Evolutionary conservation across 2,329 filamentous ascomycete genomes (phyloP).

Genomic region (Eutypella sp.): DNA sequence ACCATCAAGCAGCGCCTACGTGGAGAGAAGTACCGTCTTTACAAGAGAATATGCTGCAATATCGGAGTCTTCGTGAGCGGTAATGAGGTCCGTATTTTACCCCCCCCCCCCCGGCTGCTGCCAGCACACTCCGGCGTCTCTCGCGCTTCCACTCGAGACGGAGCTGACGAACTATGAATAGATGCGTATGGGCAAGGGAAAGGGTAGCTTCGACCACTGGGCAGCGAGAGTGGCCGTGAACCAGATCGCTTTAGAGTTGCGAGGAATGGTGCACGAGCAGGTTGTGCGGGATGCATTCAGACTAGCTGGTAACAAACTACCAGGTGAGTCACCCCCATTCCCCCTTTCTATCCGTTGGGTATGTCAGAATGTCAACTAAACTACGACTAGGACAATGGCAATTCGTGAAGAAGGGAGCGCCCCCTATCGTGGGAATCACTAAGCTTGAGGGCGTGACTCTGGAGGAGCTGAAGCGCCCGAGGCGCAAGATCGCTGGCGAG

Average conservation of each 20-base stretch:
- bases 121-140: background rate
- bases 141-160: conserved; percentile 4
- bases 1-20: conserved; percentile 84
- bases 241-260: conserved; percentile 87
- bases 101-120: too few relatives aligned
- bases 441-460: conserved; percentile 81
- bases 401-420: conserved; percentile 88
- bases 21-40: conserved; percentile 88
- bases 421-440: conserved; percentile 85
- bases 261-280: conserved; percentile 90
- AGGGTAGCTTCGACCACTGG: conserved; percentile 97
- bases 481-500: conserved; percentile 57
- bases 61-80: conserved; percentile 93
- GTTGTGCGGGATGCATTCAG: conserved; percentile 90
- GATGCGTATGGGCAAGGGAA: conserved; percentile 98
- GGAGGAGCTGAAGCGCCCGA: conserved; percentile 76
- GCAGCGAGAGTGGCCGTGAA: conserved; percentile 84
- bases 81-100: conserved; percentile 72
- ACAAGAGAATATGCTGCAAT: conserved; percentile 86
- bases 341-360: conserved; percentile 2
- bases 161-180: conserved; percentile 27
- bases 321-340: conserved; percentile 57
- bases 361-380: background rate
- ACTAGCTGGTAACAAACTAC: conserved; percentile 89
- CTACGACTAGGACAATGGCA: conserved; percentile 66